These are phyloP conservation scores for Blastobotrys attinorum DNA, from an alignment of 805 yeast genomes.

Conservation along the genomic window DNA sequence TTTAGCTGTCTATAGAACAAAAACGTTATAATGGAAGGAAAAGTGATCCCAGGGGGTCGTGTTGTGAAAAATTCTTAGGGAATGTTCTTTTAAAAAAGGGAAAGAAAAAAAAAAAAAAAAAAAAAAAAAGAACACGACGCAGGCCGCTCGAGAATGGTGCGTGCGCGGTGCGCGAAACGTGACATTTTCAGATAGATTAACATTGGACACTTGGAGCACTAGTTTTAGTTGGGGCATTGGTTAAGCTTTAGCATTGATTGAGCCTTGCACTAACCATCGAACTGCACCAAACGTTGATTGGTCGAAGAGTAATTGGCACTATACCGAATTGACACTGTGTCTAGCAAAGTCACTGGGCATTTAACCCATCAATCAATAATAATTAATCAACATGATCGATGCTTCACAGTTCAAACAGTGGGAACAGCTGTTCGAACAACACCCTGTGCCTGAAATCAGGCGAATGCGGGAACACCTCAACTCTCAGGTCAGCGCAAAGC, in stretches of 20 bases:
- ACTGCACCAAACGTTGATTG: too few relatives aligned
- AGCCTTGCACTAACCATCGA: too few relatives aligned
- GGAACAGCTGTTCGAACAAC: slow-evolving; percentile 15
- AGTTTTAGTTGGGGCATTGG: too few relatives aligned
- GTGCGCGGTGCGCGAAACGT: not conserved
- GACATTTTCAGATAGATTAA: not conserved
- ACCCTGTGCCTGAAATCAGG: slow-evolving; percentile 15
- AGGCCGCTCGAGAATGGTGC: not conserved
- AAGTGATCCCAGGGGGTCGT: too few relatives aligned
- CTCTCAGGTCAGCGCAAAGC: slow-evolving; percentile 13
- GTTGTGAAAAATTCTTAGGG: too few relatives aligned
- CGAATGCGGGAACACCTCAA: slow-evolving; percentile 7
- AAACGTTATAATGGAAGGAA: not conserved
- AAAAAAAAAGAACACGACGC: slow-evolving; percentile 1
- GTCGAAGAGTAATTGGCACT: too few relatives aligned
- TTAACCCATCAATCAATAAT: too few relatives aligned
- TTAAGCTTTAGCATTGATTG: too few relatives aligned
- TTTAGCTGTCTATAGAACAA: too few relatives aligned
- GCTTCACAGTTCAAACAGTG: slow-evolving; percentile 8
- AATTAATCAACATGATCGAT: too few relatives aligned
- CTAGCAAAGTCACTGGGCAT: not conserved
- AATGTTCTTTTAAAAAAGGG: not conserved
- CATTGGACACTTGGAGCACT: too few relatives aligned
- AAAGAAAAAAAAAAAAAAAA: slow-evolving; percentile 3
- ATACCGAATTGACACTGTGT: too few relatives aligned